These are phyloP conservation scores for Vigna angularis DNA, from an alignment of 306 rosid genomes.

Conservation along the genomic window DNA sequence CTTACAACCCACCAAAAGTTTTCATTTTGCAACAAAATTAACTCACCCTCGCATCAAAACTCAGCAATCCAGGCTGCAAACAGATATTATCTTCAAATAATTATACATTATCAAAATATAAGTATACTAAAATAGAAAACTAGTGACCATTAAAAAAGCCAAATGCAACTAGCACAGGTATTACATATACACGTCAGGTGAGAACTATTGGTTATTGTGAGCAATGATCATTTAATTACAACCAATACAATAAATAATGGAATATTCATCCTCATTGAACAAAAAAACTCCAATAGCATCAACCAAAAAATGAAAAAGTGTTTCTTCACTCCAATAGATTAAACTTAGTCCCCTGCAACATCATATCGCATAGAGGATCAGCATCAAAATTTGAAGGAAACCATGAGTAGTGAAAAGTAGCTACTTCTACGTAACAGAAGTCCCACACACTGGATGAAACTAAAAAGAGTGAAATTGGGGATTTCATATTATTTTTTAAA, in stretches of 20 bases:
- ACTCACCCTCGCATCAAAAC: conserved; percentile 12
- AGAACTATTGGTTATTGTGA: not conserved
- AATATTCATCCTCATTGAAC: no score
- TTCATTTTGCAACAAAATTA: conserved; percentile 6
- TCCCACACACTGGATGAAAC: not conserved
- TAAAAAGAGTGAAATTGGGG: not conserved
- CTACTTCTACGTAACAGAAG: not conserved
- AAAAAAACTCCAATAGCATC: no score
- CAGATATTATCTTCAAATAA: not conserved
- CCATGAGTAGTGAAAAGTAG: no score
- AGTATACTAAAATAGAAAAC: no score
- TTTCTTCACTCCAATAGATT: no score
- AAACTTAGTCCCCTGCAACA: no score
- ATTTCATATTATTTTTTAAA: not conserved
- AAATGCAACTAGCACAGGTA: no score
- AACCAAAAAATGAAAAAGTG: no score
- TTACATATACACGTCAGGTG: no score
- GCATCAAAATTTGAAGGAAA: no score
- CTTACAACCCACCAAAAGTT: conserved; percentile 20
- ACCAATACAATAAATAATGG: not conserved
- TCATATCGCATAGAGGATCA: no score
- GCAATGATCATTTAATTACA: not conserved
- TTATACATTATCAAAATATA: not conserved
- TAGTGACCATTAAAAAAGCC: no score
- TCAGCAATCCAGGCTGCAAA: not conserved